A percentile compares a stretch with the other conserved stretches of the same genome.
Evolutionary conservation across 1,284 basidiomycete genomes (phyloP).

Genomic region (Fomitopsis palustris): DNA sequence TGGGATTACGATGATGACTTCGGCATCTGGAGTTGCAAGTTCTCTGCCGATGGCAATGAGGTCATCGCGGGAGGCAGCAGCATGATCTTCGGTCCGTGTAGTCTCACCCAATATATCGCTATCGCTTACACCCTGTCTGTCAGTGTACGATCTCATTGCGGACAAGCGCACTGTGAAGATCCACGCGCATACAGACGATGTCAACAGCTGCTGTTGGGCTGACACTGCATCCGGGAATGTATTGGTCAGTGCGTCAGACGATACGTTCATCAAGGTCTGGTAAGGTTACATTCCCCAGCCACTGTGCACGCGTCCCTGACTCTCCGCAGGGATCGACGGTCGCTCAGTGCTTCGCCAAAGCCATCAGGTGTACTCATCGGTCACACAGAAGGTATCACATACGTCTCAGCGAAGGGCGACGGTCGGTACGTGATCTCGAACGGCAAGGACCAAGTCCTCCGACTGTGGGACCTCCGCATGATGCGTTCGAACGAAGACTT

Average conservation of each 20-base stretch:
- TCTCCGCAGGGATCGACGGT: conserved; percentile 80
- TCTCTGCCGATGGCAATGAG: conserved; percentile 94
- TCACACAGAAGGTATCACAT: conserved; percentile 93
- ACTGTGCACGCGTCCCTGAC: not conserved
- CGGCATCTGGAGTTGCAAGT: conserved; percentile 91
- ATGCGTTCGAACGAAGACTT: conserved; percentile 80
- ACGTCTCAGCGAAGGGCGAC: conserved; percentile 87
- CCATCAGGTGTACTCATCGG: conserved; percentile 93
- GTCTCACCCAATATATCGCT: not conserved
- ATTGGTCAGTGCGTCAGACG: conserved; percentile 91
- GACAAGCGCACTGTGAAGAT: conserved; percentile 82
- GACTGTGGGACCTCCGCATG: conserved; percentile 93
- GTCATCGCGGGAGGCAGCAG: conserved; percentile 77
- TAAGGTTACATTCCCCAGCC: conserved; percentile 31
- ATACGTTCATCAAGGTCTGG: conserved; percentile 95
- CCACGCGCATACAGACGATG: conserved; percentile 82
- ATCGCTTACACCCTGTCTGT: not conserved
- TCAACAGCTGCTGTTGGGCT: conserved; percentile 96
- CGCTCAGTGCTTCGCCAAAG: conserved; percentile 72
- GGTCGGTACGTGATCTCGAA: conserved; percentile 97
- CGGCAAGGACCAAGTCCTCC: conserved; percentile 92
- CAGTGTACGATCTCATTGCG: conserved; percentile 89
- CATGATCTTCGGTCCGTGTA: conserved; percentile 66
- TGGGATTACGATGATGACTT: conserved; percentile 42
- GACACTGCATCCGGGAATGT: conserved; percentile 91